Evolutionary conservation across 495 filamentous ascomycete genomes (phyloP).

Genomic region (Gamarada debralockiae): DNA sequence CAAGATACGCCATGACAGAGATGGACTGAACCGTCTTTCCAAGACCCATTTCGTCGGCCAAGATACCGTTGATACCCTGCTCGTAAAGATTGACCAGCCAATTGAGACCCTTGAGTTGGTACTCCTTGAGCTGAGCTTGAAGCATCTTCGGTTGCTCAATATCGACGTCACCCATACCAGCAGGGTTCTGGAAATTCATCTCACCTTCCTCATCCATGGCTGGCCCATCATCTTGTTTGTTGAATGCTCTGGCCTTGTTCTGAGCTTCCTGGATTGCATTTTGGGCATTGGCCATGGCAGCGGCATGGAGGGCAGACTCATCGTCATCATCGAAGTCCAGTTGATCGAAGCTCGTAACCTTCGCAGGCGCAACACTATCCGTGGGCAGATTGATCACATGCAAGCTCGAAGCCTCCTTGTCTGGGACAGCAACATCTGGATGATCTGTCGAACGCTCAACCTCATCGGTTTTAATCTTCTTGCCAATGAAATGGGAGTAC

Average conservation of each 20-base stretch:
- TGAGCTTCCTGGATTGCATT: conserved; percentile 94
- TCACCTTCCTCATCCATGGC: conserved; percentile 80
- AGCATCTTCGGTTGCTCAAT: conserved; percentile 94
- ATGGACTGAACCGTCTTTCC: conserved; percentile 99
- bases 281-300: conserved; percentile 93
- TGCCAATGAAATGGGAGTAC: conserved; percentile 99
- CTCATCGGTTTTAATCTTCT: conserved; percentile 96
- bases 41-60: conserved; percentile 99
- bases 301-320: conserved; percentile 72
- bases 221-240: conserved; percentile 55
- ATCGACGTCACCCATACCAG: conserved; percentile 87
- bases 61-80: conserved; percentile 98
- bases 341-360: conserved; percentile 89
- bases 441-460: conserved; percentile 85
- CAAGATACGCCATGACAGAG: conserved; percentile 98
- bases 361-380: conserved; percentile 51
- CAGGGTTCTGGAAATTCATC: conserved; percentile 99
- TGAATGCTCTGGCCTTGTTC: conserved; percentile 88
- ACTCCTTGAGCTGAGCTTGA: conserved; percentile 91
- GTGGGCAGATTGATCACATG: conserved; percentile 53
- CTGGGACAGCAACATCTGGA: conserved; percentile 52
- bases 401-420: conserved; percentile 39
- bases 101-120: conserved; percentile 96
- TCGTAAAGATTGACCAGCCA: conserved; percentile 99
- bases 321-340: conserved; percentile 96